These are phyloP conservation scores for Conringia planisiliqua DNA, from an alignment of 345 rosid species.

Conservation along the genomic window DNA sequence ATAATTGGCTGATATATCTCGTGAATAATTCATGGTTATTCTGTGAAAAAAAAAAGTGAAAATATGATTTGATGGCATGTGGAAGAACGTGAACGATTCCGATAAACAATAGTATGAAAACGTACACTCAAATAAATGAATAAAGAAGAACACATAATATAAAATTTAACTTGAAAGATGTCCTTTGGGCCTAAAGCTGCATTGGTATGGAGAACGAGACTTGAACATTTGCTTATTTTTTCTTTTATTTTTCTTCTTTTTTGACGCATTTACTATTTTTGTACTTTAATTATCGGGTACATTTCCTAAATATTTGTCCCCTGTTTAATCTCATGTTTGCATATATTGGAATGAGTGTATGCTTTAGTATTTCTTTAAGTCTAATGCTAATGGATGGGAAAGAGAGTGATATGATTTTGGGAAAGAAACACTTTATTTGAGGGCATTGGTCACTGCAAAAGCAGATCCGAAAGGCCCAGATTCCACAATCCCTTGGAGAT, in stretches of 20 bases:
- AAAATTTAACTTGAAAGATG: background rate
- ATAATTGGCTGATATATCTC: background rate
- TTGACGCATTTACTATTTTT: background rate
- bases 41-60: background rate
- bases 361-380: background rate
- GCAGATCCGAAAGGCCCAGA: slow-evolving; percentile 12
- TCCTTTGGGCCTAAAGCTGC: slow-evolving; percentile 1
- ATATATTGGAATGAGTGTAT: background rate
- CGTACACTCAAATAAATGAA: background rate
- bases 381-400: background rate
- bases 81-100: background rate
- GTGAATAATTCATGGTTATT: background rate
- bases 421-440: slow-evolving; percentile 20
- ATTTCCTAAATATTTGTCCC: background rate
- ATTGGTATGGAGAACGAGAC: background rate
- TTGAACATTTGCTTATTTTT: background rate
- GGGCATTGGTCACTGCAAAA: slow-evolving; percentile 20
- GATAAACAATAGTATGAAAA: background rate
- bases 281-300: background rate
- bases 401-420: slow-evolving; percentile 5
- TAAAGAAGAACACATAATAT: background rate
- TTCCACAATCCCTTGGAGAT: slow-evolving; percentile 15
- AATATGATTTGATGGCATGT: background rate
- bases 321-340: background rate
- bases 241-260: background rate